A percentile compares a stretch with the other conserved stretches of the same genome.
Evolutionary conservation across 345 rosid genomes (phyloP).

Genomic region (Erysimum cheiranthoides): DNA sequence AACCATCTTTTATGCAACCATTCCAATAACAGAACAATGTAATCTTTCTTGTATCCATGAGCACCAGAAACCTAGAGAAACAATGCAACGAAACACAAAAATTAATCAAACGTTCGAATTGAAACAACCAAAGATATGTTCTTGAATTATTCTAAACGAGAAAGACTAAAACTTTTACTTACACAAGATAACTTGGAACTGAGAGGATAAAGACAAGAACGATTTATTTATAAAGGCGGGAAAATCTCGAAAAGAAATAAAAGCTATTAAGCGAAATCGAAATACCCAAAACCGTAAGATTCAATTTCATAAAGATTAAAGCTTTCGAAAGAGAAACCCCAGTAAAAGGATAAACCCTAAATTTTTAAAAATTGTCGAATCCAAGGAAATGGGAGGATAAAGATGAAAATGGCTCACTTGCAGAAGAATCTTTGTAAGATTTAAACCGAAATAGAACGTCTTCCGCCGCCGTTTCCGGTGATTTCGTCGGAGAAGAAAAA

Average conservation of each 20-base stretch:
- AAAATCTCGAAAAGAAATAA: neutral
- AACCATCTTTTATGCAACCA: slow-evolving; percentile 27
- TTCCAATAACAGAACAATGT: slow-evolving; percentile 29
- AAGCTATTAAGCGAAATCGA: neutral
- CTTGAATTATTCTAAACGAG: neutral
- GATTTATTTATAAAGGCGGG: neutral
- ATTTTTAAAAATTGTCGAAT: neutral
- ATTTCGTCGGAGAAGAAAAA: neutral
- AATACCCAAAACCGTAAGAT: neutral
- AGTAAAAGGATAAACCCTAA: neutral
- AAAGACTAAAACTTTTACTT: neutral
- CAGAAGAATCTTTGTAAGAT: neutral
- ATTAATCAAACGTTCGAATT: neutral
- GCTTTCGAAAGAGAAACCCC: neutral
- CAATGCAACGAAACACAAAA: neutral
- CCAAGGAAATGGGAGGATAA: neutral
- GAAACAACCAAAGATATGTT: neutral
- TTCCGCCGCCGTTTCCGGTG: neutral
- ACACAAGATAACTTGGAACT: neutral
- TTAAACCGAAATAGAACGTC: neutral
- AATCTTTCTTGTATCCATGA: slow-evolving; percentile 25
- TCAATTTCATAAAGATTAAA: neutral
- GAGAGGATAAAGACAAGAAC: neutral
- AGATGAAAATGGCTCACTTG: neutral
- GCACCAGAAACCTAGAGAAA: neutral